Conservation (phyloP, 805 yeast species). For the Schizosaccharomyces cryophilus region DNA sequence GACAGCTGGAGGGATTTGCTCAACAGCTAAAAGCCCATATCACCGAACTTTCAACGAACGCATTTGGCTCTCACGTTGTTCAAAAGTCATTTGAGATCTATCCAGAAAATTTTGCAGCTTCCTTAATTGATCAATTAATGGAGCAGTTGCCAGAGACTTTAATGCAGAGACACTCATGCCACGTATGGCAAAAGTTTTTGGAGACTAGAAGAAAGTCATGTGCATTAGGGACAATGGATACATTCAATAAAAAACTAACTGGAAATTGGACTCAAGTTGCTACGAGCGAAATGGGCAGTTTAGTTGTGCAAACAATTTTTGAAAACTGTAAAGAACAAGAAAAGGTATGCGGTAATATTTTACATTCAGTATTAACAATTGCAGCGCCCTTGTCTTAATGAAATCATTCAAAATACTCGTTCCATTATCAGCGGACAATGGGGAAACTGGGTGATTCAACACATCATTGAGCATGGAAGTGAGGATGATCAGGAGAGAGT, state of each 20-base stretch:
- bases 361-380: background rate
- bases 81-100: slow-evolving; percentile 19
- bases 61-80: slow-evolving; percentile 19
- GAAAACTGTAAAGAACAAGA: slow-evolving; percentile 16
- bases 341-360: slow-evolving; percentile 5
- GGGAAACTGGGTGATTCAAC: slow-evolving; percentile 20
- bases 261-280: slow-evolving; percentile 17
- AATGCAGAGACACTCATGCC: slow-evolving; percentile 18
- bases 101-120: slow-evolving; percentile 10
- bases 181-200: slow-evolving; percentile 22
- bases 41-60: background rate
- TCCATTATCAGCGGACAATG: slow-evolving; percentile 14
- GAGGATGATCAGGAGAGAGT: slow-evolving; percentile 10
- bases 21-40: background rate
- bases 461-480: slow-evolving; percentile 15
- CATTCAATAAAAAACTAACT: slow-evolving; percentile 12
- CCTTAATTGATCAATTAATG: slow-evolving; percentile 16
- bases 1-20: slow-evolving; percentile 11
- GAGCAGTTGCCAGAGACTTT: slow-evolving; percentile 13
- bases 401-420: slow-evolving; percentile 13
- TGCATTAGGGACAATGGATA: slow-evolving; percentile 12
- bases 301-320: slow-evolving; percentile 17
- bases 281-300: slow-evolving; percentile 15
- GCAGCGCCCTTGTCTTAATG: slow-evolving; percentile 13
- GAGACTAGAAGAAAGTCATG: slow-evolving; percentile 15